Base-by-base conservation (phyloP, 163 green algal species). In the Volvox carteri region DNA sequence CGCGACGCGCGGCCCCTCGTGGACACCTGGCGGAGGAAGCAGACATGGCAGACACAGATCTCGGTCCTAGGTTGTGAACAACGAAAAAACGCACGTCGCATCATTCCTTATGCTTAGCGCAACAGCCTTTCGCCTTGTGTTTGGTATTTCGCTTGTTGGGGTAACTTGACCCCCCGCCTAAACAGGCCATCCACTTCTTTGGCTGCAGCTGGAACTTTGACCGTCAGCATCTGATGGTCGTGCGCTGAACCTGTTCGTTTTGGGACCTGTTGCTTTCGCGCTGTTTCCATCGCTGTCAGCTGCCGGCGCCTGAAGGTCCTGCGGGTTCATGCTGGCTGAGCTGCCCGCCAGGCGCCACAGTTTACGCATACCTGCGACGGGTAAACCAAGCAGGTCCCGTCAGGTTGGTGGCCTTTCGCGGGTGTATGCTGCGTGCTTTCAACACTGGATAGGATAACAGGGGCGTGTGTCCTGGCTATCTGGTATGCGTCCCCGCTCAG, bases 351-450 rank as follows among this genome's bases (percentile, higher is more conserved):
- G 60, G 41, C 78, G 78, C 42, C 78, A 75, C 78, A 46, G 11
- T 14, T 39, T 80, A 41, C 28, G 58, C 44, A 62, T 85, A 86
- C 78, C 78, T 86, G 78, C 78, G 78, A 54, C 78, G 78, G 78
- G 78, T 65, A 65, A 60, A 86, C 58, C 78, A 75, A 67, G n/a
- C 44, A 42, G n/a, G 62, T 80, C 73, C 75, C 75, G 75, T 84
- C 75, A 84, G 75, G 50, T 44, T 19, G 30, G 46, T 70, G n/a
- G 14, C 28, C 74, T 41, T 41, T 16, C 6, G 72, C 72, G 23
- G 42, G 42, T 52, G 72, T 41, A 78, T 56, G 68, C 68, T 78
- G 68, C 37, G 19, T 78, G 68, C 68, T 30, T 75, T 30, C 33
- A n/a, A 75, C 18, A 68, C 65, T 75, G 65, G 65, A 44, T 75